Percentiles rank a stretch among this genome's conserved stretches.
phyloP scores from a whole-genome alignment of 352 stramenopile species.

The Discostella stelligera region DNA sequence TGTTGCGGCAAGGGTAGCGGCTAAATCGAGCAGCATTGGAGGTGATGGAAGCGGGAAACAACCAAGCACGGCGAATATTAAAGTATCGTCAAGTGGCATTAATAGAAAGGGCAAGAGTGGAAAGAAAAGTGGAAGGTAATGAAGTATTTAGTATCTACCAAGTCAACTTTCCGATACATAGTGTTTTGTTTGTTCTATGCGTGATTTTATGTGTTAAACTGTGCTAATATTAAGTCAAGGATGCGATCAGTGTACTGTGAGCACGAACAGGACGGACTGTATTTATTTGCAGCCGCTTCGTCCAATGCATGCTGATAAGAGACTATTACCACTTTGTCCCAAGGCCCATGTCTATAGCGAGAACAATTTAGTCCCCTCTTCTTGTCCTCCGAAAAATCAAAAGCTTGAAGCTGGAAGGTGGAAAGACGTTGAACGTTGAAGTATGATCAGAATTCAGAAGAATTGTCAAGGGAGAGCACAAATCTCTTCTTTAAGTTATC shows the following conservation, averaged over 20 bases:
- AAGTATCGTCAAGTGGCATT: conserved; percentile 45
- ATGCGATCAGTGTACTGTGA: too few relatives aligned
- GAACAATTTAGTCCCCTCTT: conserved; percentile 9
- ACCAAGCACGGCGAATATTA: conserved; percentile 65
- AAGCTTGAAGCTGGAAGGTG: conserved; percentile 3
- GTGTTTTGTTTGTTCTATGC: neutral
- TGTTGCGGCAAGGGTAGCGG: conserved; percentile 70
- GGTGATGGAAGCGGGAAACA: conserved; percentile 27
- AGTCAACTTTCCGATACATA: too few relatives aligned
- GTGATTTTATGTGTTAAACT: too few relatives aligned
- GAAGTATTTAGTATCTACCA: neutral
- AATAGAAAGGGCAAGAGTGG: conserved; percentile 50
- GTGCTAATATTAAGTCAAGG: too few relatives aligned
- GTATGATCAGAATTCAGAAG: neutral
- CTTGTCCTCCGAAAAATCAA: conserved; percentile 10
- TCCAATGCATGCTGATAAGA: neutral
- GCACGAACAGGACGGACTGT: too few relatives aligned
- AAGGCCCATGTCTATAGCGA: neutral
- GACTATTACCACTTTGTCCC: neutral
- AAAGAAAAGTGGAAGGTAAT: conserved; percentile 8
- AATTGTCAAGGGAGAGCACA: neutral
- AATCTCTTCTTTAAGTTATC: conserved; percentile 3
- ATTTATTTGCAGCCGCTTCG: too few relatives aligned
- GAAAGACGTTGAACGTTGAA: conserved; percentile 6
- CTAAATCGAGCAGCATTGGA: conserved; percentile 25